A percentile compares a stretch with the other conserved stretches of the same genome.
Conservation (phyloP, 305 asterid genomes). For the Salvia sclarea region DNA sequence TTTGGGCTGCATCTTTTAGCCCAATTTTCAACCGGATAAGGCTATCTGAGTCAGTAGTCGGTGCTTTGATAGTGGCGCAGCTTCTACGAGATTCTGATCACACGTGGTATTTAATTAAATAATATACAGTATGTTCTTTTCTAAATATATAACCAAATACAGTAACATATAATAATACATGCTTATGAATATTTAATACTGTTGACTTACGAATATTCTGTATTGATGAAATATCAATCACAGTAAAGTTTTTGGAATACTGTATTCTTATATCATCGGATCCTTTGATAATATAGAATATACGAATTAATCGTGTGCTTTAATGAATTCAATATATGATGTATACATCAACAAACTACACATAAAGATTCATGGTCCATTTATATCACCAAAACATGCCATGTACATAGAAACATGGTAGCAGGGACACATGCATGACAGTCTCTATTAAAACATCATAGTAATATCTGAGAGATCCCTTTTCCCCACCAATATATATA, state of each 20-base stretch:
- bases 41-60: not conserved
- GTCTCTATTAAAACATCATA: not conserved
- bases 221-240: not conserved
- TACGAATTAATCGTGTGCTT: not conserved
- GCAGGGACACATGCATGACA: not conserved
- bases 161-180: no score
- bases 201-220: not conserved
- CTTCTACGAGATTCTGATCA: slow-evolving; percentile 20
- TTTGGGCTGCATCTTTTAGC: not conserved
- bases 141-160: no score
- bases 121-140: no score
- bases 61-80: slow-evolving; percentile 9
- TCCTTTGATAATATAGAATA: not conserved
- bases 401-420: not conserved
- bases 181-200: not conserved
- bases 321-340: not conserved
- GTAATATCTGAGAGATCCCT: slow-evolving; percentile 5
- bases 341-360: not conserved
- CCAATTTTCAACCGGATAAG: slow-evolving; percentile 9
- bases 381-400: not conserved
- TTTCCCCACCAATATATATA: not conserved
- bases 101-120: not conserved
- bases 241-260: not conserved
- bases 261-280: not conserved
- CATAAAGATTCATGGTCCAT: not conserved